Base-by-base conservation (phyloP, 2,329 filamentous ascomycete genomes). In the Hymenoscyphus repandus region DNA sequence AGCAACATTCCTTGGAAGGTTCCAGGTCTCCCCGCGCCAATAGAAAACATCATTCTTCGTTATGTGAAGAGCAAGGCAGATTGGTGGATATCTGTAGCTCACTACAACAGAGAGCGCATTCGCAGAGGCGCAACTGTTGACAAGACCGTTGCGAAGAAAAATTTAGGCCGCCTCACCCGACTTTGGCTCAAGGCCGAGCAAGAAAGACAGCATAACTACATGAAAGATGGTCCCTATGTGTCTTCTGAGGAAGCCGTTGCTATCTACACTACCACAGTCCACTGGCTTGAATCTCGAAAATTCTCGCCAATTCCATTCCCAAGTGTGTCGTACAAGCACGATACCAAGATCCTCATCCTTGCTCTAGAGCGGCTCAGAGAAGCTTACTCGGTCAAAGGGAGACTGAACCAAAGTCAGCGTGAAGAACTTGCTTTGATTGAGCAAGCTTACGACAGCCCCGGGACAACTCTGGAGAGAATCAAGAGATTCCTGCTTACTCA, bases 1-100 rank as follows among this genome's bases (percentile, higher is more conserved):
- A 96, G 91, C 72, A 99, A 99, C 66, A 99, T 99, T 60, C 93
- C 93, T 0, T 99, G 93, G 93, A 99, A 99, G 74, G 93, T 99
- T 2, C 93, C 93, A 46, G 95, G 93, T 34, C 72, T 99, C 54
- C 93, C 93, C 37, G 95, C 95, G 12, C 92, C 93, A 0, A 97
- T 99, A 57, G 93, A 99, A 72, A 99, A 97, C 66, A 96, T 99
- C 62, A 99, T 99, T 64, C 77, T 99, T 55, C 88, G 93, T 64
- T 99, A 99, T 63, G 95, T 99, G 62, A 99, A 99, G 76, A 92
- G 90, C 60, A 99, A 99, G 76, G 93, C 93, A 15, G 93, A 99
- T 68, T 99, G 93, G 95, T 99, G 93, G 93, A 92, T 99, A 54
- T 97, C 91, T 18, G 95, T 99, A 31, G 93, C 93, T 10, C 93